Percentiles rank a stretch among this genome's conserved stretches.
Conservation (phyloP, 1,139 yeast genomes). For the Saccharomyces hybrid region DNA sequence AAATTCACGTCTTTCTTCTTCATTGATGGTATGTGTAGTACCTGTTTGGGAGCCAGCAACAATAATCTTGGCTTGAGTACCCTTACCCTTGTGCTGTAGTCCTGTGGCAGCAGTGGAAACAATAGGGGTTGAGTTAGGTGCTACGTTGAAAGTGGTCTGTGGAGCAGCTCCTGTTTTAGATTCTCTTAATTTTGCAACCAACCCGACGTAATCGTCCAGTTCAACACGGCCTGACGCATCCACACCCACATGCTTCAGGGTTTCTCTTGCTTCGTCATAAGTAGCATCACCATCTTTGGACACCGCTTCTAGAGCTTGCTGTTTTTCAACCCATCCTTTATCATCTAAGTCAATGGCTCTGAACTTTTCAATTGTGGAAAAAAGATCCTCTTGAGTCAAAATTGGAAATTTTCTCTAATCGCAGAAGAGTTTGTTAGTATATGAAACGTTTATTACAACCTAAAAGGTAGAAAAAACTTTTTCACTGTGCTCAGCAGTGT, state of each 20-base stretch:
- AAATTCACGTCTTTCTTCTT: slow-evolving; percentile 92
- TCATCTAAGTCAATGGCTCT: slow-evolving; percentile 81
- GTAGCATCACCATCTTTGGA: slow-evolving; percentile 72
- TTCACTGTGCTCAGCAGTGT: not conserved
- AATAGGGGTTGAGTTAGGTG: slow-evolving; percentile 21
- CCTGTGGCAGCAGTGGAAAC: slow-evolving; percentile 27
- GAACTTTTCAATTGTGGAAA: slow-evolving; percentile 74
- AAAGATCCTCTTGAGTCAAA: slow-evolving; percentile 78
- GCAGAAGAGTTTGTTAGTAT: not conserved
- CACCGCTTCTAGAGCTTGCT: slow-evolving; percentile 76
- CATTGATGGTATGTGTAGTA: slow-evolving; percentile 94
- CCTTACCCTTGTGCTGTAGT: slow-evolving; percentile 46
- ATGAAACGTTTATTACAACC: not conserved
- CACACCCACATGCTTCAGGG: slow-evolving; percentile 80
- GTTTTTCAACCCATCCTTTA: slow-evolving; percentile 93
- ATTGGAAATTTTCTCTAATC: slow-evolving; percentile 65
- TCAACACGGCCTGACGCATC: slow-evolving; percentile 98
- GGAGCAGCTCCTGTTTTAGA: slow-evolving; percentile 29
- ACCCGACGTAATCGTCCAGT: slow-evolving; percentile 88
- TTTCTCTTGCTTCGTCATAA: slow-evolving; percentile 90
- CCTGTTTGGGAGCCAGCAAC: slow-evolving; percentile 82
- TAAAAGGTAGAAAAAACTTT: not conserved
- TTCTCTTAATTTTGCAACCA: slow-evolving; percentile 63
- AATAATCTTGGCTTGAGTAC: slow-evolving; percentile 58
- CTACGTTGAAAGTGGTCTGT: slow-evolving; percentile 27